Evolutionary conservation across 148 eudicot species (phyloP).

Genomic region (Oxyria digyna): DNA sequence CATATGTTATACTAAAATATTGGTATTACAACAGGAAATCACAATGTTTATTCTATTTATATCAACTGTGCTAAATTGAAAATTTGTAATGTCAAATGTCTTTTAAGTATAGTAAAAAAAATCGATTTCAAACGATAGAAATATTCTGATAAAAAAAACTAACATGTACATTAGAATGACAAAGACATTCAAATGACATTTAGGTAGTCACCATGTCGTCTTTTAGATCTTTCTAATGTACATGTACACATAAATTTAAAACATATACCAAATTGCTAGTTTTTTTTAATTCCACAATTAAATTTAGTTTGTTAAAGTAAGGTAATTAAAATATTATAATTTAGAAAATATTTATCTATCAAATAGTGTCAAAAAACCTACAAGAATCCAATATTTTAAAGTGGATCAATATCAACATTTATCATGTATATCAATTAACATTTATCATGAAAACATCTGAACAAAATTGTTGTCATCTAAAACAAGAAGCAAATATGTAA

Average conservation of each 20-base stretch:
- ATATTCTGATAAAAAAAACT: too few species aligned
- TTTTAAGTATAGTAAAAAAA: background rate
- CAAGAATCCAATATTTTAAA: slow-evolving; percentile 21
- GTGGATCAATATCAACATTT: slow-evolving; percentile 18
- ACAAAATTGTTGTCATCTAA: slow-evolving; percentile 78
- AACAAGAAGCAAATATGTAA: slow-evolving; percentile 8
- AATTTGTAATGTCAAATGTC: background rate
- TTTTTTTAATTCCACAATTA: too few species aligned
- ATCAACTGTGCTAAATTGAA: too few species aligned
- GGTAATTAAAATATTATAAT: background rate
- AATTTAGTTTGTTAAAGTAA: too few species aligned
- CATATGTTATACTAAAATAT: slow-evolving; percentile 9
- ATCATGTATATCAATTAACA: slow-evolving; percentile 53
- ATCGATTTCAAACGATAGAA: too few species aligned
- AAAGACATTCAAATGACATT: too few species aligned
- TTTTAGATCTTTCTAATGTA: too few species aligned
- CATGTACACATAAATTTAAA: too few species aligned
- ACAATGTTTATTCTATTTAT: background rate
- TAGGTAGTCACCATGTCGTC: too few species aligned
- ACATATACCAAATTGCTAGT: too few species aligned
- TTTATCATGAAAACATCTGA: slow-evolving; percentile 66
- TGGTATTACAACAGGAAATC: background rate
- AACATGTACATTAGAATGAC: too few species aligned
- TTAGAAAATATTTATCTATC: background rate
- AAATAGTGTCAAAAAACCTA: slow-evolving; percentile 10